Evolutionary conservation across 352 stramenopile genomes (phyloP).

Genomic region (Phytophthora pluvialis): DNA sequence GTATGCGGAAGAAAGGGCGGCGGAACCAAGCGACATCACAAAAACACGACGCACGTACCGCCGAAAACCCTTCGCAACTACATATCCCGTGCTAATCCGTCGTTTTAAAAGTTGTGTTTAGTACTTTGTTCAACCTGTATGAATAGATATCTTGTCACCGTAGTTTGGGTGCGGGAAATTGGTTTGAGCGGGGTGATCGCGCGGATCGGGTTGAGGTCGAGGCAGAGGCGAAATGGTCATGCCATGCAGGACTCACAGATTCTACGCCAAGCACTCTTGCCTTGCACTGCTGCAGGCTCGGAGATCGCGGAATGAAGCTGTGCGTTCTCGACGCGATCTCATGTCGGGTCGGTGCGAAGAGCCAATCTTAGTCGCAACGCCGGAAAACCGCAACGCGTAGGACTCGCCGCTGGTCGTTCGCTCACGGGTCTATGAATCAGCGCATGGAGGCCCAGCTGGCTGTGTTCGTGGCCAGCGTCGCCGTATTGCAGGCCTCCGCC

Average conservation of each 20-base stretch:
- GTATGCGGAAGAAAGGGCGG: constrained; percentile 28
- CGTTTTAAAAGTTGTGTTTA: background rate
- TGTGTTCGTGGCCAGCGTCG: constrained; percentile 7
- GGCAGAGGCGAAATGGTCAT: constrained; percentile 24
- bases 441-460: constrained; percentile 5
- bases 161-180: constrained; percentile 3
- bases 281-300: background rate
- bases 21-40: constrained; percentile 27
- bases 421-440: no score
- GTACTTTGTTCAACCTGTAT: background rate
- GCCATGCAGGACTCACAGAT: constrained; percentile 16
- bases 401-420: background rate
- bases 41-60: constrained; percentile 36
- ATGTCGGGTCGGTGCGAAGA: constrained; percentile 1
- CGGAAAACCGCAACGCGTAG: constrained; percentile 13
- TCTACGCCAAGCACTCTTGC: constrained; percentile 1
- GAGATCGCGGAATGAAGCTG: constrained; percentile 1
- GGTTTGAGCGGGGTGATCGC: constrained; percentile 3
- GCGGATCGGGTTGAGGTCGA: constrained; percentile 34
- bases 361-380: constrained; percentile 27
- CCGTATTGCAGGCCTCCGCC: background rate
- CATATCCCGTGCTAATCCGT: background rate
- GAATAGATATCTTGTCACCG: background rate
- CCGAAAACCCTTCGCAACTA: constrained; percentile 17
- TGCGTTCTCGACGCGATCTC: background rate